Conservation (phyloP, 2,329 filamentous ascomycete species). For the Pseudocercospora fijiensis region DNA sequence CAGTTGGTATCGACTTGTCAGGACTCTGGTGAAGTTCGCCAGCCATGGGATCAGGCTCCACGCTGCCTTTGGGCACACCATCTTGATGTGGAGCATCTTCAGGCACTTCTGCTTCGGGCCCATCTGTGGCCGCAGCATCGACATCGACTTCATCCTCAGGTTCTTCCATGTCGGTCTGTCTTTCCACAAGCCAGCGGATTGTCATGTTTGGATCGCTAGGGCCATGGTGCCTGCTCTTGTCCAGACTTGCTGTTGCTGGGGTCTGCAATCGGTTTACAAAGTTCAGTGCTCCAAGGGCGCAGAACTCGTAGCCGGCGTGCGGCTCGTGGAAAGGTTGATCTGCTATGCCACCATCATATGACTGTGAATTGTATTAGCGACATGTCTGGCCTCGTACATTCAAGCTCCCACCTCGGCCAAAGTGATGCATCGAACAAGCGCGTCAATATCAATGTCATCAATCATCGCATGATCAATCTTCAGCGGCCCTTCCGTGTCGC, state of each 20-base stretch:
- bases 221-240: conserved; percentile 25
- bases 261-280: conserved; percentile 65
- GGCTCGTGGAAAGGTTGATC: conserved; percentile 78
- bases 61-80: neutral
- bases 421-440: conserved; percentile 68
- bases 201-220: conserved; percentile 42
- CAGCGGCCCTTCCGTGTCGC: conserved; percentile 50
- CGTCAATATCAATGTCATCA: conserved; percentile 72
- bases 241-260: conserved; percentile 3
- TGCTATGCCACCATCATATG: conserved; percentile 81
- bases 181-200: conserved; percentile 48
- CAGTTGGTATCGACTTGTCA: conserved; percentile 24
- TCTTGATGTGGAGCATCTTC: neutral
- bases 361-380: conserved; percentile 52
- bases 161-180: conserved; percentile 45
- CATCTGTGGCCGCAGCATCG: neutral
- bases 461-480: conserved; percentile 56
- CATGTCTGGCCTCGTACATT: neutral
- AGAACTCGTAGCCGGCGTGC: conserved; percentile 90
- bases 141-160: conserved; percentile 40
- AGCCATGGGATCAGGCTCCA: neutral
- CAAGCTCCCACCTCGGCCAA: conserved; percentile 50
- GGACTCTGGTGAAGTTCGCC: conserved; percentile 29
- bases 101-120: neutral
- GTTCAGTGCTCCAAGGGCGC: conserved; percentile 73